These are phyloP conservation scores for Phialemonium atrogriseum DNA, from an alignment of 2,329 filamentous ascomycete genomes.

Conservation along the genomic window DNA sequence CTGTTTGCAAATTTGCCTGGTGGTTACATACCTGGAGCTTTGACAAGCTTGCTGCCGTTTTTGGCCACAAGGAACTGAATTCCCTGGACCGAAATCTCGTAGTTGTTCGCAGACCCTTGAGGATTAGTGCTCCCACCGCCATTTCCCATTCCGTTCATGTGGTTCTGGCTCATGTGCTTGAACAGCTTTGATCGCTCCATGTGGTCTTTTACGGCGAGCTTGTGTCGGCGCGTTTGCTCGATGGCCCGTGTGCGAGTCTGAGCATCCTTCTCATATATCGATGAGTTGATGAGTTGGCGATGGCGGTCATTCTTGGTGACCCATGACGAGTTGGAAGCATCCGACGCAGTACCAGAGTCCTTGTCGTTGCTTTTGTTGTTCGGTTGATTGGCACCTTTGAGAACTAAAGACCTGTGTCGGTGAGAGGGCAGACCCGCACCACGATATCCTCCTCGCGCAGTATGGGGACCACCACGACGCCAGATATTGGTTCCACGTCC, in stretches of 20 bases:
- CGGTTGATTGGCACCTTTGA: conserved; percentile 40
- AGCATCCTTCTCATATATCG: conserved; percentile 66
- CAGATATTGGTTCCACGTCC: conserved; percentile 8
- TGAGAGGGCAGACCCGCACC: conserved; percentile 29
- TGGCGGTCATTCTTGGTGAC: conserved; percentile 68
- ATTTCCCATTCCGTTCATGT: too few species aligned
- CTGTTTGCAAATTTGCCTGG: too few species aligned
- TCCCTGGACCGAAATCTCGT: conserved; percentile 62
- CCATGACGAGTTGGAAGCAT: conserved; percentile 42
- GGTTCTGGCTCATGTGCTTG: too few species aligned
- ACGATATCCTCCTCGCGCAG: conserved; percentile 22
- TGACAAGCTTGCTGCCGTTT: conserved; percentile 75
- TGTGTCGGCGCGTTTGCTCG: conserved; percentile 56
- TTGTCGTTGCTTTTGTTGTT: conserved; percentile 16
- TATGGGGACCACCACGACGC: conserved; percentile 1
- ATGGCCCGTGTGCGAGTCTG: conserved; percentile 63
- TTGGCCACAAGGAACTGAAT: conserved; percentile 66
- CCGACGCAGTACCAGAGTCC: conserved; percentile 21
- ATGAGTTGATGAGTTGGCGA: conserved; percentile 74
- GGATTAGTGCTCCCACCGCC: conserved; percentile 24
- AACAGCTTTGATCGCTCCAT: conserved; percentile 54
- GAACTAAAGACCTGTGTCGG: conserved; percentile 51
- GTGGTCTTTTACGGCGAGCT: conserved; percentile 42
- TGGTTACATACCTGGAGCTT: conserved; percentile 54
- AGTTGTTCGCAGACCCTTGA: conserved; percentile 26